Evolutionary conservation across 2,329 filamentous ascomycete species (phyloP).

Genomic region (Lasiodiplodia hormozganensis): DNA sequence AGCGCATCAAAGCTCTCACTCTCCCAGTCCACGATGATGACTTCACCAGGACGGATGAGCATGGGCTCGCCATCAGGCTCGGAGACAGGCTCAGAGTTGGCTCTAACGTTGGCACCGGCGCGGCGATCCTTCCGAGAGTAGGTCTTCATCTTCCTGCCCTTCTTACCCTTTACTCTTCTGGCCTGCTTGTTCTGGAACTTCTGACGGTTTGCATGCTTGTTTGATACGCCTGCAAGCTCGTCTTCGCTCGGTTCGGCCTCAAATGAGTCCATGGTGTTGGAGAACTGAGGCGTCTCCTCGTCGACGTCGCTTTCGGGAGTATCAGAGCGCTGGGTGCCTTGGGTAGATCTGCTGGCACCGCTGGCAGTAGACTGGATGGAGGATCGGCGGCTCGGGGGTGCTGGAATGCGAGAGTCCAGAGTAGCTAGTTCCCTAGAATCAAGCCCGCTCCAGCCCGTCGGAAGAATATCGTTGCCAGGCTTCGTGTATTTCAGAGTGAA

Average conservation of each 20-base stretch:
- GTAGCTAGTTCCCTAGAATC: conserved; percentile 65
- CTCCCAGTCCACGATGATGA: conserved; percentile 86
- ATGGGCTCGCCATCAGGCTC: conserved; percentile 61
- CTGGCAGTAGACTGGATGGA: conserved; percentile 43
- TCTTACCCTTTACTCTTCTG: conserved; percentile 38
- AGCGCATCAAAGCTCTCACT: conserved; percentile 72
- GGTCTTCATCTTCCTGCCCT: conserved; percentile 41
- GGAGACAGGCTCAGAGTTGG: conserved; percentile 35
- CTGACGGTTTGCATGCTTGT: conserved; percentile 39
- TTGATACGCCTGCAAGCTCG: conserved; percentile 39
- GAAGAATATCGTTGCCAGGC: conserved; percentile 63
- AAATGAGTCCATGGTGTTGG: conserved; percentile 38
- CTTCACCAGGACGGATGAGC: conserved; percentile 81
- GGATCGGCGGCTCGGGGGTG: conserved; percentile 41
- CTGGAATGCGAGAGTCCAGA: conserved; percentile 55
- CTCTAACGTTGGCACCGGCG: conserved; percentile 2
- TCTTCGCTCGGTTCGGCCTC: conserved; percentile 46
- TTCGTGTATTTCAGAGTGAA: conserved; percentile 77
- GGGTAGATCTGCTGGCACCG: conserved; percentile 9
- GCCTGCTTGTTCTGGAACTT: conserved; percentile 35
- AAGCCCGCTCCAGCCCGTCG: conserved; percentile 72
- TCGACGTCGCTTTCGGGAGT: conserved; percentile 40
- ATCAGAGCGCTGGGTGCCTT: conserved; percentile 10
- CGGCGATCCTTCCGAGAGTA: conserved; percentile 39
- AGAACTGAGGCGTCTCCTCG: conserved; percentile 41